Evolutionary conservation across 2,329 filamentous ascomycete species (phyloP).

Genomic region (Achaetomium macrosporum): DNA sequence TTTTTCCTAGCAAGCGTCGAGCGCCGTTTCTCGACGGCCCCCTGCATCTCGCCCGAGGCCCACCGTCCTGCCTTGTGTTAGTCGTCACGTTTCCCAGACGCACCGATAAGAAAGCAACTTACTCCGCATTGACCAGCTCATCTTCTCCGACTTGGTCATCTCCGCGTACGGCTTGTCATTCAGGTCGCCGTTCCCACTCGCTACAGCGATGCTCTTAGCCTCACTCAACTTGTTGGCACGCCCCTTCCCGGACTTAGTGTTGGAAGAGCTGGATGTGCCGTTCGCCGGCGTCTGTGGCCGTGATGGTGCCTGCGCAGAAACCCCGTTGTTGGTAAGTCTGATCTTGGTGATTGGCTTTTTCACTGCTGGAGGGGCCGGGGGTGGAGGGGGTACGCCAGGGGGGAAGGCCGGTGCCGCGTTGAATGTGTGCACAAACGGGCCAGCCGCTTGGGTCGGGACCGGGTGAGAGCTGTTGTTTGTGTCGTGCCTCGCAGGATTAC

Average conservation of each 20-base stretch:
- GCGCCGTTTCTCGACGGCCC: slow-evolving; percentile 25
- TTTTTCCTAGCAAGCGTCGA: slow-evolving; percentile 25
- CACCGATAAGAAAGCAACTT: no score
- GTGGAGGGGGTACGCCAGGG: slow-evolving; percentile 16
- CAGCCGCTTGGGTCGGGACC: not conserved
- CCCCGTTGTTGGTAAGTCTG: slow-evolving; percentile 23
- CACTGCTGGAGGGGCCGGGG: slow-evolving; percentile 17
- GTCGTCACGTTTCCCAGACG: not conserved
- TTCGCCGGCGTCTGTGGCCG: slow-evolving; percentile 18
- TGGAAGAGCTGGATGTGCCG: slow-evolving; percentile 7
- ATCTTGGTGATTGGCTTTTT: slow-evolving; percentile 27
- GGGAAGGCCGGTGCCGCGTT: slow-evolving; percentile 20
- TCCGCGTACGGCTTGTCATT: slow-evolving; percentile 50
- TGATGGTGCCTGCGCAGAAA: slow-evolving; percentile 14
- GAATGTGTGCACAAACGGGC: slow-evolving; percentile 25
- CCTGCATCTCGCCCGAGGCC: slow-evolving; percentile 26
- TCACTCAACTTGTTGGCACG: slow-evolving; percentile 16
- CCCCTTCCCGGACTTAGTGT: slow-evolving; percentile 7
- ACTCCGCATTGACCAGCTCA: slow-evolving; percentile 62
- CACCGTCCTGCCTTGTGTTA: slow-evolving; percentile 23
- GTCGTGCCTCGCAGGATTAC: slow-evolving; percentile 2
- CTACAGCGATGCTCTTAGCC: not conserved
- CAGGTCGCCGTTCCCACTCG: slow-evolving; percentile 10
- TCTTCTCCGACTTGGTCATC: slow-evolving; percentile 62
- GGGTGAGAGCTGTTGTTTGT: slow-evolving; percentile 2